Base-by-base conservation (phyloP, 225 moss, liverwort and hornwort genomes). In the Lunularia cruciata region DNA sequence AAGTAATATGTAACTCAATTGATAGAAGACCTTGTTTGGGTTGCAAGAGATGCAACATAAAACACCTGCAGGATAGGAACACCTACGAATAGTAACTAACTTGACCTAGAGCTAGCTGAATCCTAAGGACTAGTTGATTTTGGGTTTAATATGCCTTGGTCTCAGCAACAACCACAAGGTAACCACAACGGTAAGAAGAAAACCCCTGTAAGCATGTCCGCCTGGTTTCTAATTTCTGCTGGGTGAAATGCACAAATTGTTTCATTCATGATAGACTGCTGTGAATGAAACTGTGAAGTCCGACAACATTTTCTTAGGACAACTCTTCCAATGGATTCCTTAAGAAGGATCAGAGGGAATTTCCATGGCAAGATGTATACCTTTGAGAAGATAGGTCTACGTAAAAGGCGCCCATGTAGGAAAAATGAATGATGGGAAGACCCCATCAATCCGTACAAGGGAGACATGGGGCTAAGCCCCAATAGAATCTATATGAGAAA, bases 91-190 rank as follows among this genome's bases (percentile, higher is more conserved):
- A 57, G 13, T 16, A 14, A 57, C n/a, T 60, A 36, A n/a, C 36
- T 18, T 57, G 25, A 31, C 56, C 61, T 61, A 61, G 4, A 61
- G 8, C 63, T 47, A 15, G 13, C 46, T 46, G n/a, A 67, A 67
- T 23, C n/a, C 27, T 36, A 57, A 18, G 47, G 22, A 32, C 70
- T 74, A 98, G 69, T 98, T 98, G 63, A 92, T 87, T 79, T 98
- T 98, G 31, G 96, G 92, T 70, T 98, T 98, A 14, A 73, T 72
- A 63, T 86, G 81, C 68, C 81, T 98, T 51, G 93, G 84, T 71
- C 89, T 86, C 15, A 93, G 65, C 73, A 87, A 77, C 80, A 89
- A 82, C 72, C 89, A 72, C 28, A 93, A 62, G 48, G 83, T 73
- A 0, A 83, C 49, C 26, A 88, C 49, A 11, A 86, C 79, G 11